Evolutionary conservation across 441 rosid genomes (phyloP).

Genomic region (Arabidopsis lyrata): DNA sequence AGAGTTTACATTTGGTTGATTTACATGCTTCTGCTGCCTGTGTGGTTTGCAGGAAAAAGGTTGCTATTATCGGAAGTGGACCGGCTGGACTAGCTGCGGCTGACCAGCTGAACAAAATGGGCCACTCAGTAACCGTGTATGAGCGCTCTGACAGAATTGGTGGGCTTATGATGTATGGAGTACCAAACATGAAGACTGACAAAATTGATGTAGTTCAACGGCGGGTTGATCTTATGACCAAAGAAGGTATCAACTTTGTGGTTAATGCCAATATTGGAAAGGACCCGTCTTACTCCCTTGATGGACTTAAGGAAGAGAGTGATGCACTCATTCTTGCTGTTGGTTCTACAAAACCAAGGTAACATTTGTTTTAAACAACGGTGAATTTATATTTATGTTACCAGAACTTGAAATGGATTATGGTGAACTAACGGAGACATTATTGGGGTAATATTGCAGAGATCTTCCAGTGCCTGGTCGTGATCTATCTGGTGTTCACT

Average conservation of each 20-base stretch:
- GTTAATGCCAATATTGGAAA: slow-evolving; percentile 92
- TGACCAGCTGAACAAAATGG: slow-evolving; percentile 97
- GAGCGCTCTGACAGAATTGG: slow-evolving; percentile 99
- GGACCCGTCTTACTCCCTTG: slow-evolving; percentile 84
- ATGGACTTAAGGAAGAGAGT: slow-evolving; percentile 75
- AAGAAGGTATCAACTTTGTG: slow-evolving; percentile 90
- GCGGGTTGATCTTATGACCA: slow-evolving; percentile 91
- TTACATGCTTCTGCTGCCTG: slow-evolving; percentile 24
- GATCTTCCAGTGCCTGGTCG: slow-evolving; percentile 98
- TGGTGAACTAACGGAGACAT: background rate
- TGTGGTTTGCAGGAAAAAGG: slow-evolving; percentile 69
- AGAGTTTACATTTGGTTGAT: slow-evolving; percentile 3
- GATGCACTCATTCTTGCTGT: slow-evolving; percentile 94
- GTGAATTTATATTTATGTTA: background rate
- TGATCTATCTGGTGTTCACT: slow-evolving; percentile 86
- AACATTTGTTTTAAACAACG: background rate
- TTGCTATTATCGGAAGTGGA: slow-evolving; percentile 96
- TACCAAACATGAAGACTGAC: slow-evolving; percentile 99
- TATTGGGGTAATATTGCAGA: slow-evolving; percentile 57
- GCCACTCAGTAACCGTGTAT: slow-evolving; percentile 92
- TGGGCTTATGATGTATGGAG: slow-evolving; percentile 99
- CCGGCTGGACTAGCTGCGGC: slow-evolving; percentile 99
- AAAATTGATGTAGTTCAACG: slow-evolving; percentile 93
- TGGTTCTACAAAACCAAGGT: slow-evolving; percentile 99
- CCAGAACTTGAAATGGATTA: background rate